Conservation (phyloP, 2,329 filamentous ascomycete genomes). For the Botrytis squamosa region DNA sequence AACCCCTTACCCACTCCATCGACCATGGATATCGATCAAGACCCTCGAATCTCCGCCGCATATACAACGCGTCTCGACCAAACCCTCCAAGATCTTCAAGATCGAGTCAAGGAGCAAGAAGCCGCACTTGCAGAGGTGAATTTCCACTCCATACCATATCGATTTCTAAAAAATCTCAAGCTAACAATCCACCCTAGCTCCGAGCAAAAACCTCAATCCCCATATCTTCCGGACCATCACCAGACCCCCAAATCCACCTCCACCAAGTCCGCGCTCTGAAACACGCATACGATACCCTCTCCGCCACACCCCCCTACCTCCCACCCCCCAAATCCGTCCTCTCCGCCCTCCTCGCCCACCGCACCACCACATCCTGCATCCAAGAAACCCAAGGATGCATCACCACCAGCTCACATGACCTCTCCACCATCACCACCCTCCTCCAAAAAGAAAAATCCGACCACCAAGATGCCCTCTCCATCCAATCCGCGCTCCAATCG, state of each 20-base stretch:
- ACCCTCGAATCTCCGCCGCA: slow-evolving; percentile 41
- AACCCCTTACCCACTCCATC: neutral
- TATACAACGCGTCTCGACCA: slow-evolving; percentile 60
- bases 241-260: slow-evolving; percentile 41
- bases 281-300: slow-evolving; percentile 63
- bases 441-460: slow-evolving; percentile 52
- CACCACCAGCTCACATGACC: slow-evolving; percentile 43
- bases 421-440: slow-evolving; percentile 47
- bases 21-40: slow-evolving; percentile 23
- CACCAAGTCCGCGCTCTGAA: slow-evolving; percentile 55
- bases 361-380: slow-evolving; percentile 63
- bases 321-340: slow-evolving; percentile 66
- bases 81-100: slow-evolving; percentile 66
- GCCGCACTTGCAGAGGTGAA: slow-evolving; percentile 48
- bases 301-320: slow-evolving; percentile 61
- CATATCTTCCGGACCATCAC: slow-evolving; percentile 34
- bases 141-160: neutral
- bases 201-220: slow-evolving; percentile 30
- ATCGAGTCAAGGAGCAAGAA: slow-evolving; percentile 55
- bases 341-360: slow-evolving; percentile 69
- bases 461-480: slow-evolving; percentile 54
- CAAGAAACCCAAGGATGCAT: slow-evolving; percentile 63
- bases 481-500: slow-evolving; percentile 52
- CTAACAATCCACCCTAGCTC: slow-evolving; percentile 29
- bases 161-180: slow-evolving; percentile 16